These are phyloP conservation scores for Penicillium atrosanguineum DNA, from an alignment of 495 filamentous ascomycete genomes.

Conservation along the genomic window DNA sequence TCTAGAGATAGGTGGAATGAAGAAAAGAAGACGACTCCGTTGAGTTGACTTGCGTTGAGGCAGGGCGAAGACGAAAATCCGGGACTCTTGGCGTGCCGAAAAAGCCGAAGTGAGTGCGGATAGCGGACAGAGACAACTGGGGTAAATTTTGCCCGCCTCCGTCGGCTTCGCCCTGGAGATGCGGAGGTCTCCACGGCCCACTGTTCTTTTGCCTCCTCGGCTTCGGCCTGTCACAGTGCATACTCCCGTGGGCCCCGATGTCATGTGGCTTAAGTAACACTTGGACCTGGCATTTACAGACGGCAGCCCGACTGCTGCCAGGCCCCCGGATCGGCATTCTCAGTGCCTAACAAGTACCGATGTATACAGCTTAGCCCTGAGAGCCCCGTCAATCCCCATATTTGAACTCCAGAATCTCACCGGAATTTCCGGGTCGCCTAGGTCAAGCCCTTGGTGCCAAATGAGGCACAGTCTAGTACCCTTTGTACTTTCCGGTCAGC, in stretches of 20 bases:
- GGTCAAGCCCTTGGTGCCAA: not conserved
- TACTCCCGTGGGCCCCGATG: not conserved
- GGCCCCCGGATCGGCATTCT: not conserved
- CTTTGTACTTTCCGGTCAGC: not conserved
- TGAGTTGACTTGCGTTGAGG: too few relatives aligned
- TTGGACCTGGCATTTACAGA: conserved; percentile 20
- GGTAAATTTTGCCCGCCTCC: not conserved
- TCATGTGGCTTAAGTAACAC: conserved; percentile 1
- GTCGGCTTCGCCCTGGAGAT: conserved; percentile 17
- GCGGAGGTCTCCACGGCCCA: conserved; percentile 22
- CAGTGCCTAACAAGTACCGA: conserved; percentile 21
- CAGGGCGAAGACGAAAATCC: conserved; percentile 6
- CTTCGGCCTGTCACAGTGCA: conserved; percentile 13
- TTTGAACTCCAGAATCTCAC: not conserved
- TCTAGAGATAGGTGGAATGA: not conserved
- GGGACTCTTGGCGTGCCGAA: conserved; percentile 3
- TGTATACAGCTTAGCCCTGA: too few relatives aligned
- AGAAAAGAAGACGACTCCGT: too few relatives aligned
- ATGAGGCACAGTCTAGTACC: not conserved
- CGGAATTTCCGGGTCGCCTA: not conserved
- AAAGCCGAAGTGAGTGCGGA: conserved; percentile 18
- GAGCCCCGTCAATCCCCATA: not conserved
- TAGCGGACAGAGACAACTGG: not conserved
- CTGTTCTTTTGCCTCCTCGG: conserved; percentile 4
- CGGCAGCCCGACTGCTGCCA: conserved; percentile 19